A percentile compares a stretch with the other conserved stretches of the same genome.
Evolutionary conservation across 371 early-diverging fungal genomes (phyloP).

Genomic region (Sporodiniella umbellata): DNA sequence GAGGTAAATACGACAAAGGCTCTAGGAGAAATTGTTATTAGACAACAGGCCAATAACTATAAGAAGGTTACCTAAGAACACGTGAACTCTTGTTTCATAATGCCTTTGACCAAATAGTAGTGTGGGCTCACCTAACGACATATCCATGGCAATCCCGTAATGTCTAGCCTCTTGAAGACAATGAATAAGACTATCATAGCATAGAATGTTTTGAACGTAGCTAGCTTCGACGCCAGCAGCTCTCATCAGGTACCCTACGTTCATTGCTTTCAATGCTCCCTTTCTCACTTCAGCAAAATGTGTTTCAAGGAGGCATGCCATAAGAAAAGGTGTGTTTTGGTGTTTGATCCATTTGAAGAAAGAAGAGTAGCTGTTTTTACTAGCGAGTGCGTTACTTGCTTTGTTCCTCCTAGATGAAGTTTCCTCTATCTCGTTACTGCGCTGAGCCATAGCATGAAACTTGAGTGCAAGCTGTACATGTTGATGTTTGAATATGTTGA

Average conservation of each 20-base stretch:
- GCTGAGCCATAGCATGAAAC: slow-evolving; percentile 60
- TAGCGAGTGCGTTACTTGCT: slow-evolving; percentile 50
- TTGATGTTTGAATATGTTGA: slow-evolving; percentile 49
- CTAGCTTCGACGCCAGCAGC: slow-evolving; percentile 41
- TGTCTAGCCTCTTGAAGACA: slow-evolving; percentile 23
- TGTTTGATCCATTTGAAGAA: slow-evolving; percentile 69
- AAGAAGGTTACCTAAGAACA: slow-evolving; percentile 11
- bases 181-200: slow-evolving; percentile 33
- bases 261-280: slow-evolving; percentile 74
- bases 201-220: slow-evolving; percentile 22
- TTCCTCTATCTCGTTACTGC: slow-evolving; percentile 51
- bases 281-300: slow-evolving; percentile 73
- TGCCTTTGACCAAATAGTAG: slow-evolving; percentile 34
- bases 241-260: slow-evolving; percentile 50
- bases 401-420: slow-evolving; percentile 42
- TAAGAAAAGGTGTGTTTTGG: slow-evolving; percentile 58
- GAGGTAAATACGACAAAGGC: slow-evolving; percentile 35
- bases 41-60: too few species aligned
- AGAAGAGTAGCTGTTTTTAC: slow-evolving; percentile 58
- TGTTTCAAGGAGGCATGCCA: slow-evolving; percentile 75
- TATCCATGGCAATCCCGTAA: slow-evolving; percentile 33
- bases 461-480: slow-evolving; percentile 67
- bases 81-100: slow-evolving; percentile 8
- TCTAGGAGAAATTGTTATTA: slow-evolving; percentile 14
- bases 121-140: slow-evolving; percentile 10